These are phyloP conservation scores for Mariannaea elegans DNA, from an alignment of 2,329 filamentous ascomycete genomes.

Conservation along the genomic window DNA sequence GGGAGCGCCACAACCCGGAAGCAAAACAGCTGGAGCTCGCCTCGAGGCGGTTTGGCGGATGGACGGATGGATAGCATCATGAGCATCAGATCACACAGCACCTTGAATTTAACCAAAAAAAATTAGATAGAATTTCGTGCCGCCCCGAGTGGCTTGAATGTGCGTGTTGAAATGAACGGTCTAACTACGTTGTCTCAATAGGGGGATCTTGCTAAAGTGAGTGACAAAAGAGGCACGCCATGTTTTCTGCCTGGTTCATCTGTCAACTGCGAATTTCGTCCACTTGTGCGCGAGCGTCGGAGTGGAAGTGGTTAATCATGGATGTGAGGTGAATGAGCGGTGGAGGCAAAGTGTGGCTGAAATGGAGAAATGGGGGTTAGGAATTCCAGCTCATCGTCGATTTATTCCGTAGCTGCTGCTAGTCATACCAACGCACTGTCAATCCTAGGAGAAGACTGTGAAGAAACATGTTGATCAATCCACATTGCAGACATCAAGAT, in stretches of 20 bases:
- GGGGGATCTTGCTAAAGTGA: no score
- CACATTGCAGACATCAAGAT: no score
- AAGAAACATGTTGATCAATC: no score
- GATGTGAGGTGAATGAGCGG: neutral
- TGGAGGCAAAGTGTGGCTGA: constrained; percentile 10
- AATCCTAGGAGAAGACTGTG: no score
- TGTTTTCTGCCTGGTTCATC: no score
- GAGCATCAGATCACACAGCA: constrained; percentile 40
- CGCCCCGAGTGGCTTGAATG: neutral
- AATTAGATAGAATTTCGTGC: constrained; percentile 34
- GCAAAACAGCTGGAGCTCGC: constrained; percentile 17
- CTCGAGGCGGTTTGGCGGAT: constrained; percentile 32
- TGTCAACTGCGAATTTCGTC: no score
- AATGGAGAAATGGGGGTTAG: neutral
- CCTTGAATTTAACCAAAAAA: constrained; percentile 37
- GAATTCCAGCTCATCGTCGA: no score
- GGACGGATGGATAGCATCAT: constrained; percentile 41
- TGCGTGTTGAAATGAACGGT: neutral
- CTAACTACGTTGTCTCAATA: neutral
- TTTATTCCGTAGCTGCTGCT: no score
- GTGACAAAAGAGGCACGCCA: no score
- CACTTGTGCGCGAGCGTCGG: no score
- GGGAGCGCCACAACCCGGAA: constrained; percentile 20
- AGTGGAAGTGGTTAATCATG: neutral
- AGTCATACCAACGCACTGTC: no score